Base-by-base conservation (phyloP, 768 basidiomycete genomes). In the Auriscalpium microsporum region DNA sequence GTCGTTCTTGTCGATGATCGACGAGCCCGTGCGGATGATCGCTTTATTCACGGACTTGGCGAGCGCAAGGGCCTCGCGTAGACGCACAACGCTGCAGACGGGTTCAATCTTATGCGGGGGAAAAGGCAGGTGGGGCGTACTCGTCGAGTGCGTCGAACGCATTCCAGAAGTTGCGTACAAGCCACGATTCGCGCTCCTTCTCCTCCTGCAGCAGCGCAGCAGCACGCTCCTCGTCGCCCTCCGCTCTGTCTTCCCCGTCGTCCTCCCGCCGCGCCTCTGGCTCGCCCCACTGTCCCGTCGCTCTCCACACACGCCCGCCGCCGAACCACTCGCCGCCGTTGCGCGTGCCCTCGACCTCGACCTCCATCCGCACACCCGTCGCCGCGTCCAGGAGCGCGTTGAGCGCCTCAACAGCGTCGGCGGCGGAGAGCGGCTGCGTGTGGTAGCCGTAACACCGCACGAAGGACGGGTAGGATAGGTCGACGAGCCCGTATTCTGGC, bases 301-400 rank as follows among this genome's bases (percentile, higher is more conserved):
- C 19, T 70, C 59, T 60, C 94, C 95, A 97, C 8, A 84, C 64
- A 57, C 74, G 79, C 4, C 87, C 86, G 13, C 86, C 83, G 13
- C 92, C 93, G 64, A 97, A 97, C 93, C 94, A 95, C 71, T 97
- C 94, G 3, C 94, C 94, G 11, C 94, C 94, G 55, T 91, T 87
- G 48, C 86, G 77, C 35, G 87, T 80, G 38, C 93, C 92, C 67
- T 94, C 90, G 10, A 87, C 71, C 68, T 96, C 94, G 14, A 98
- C 76, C 64, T 97, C 94, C 70, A 99, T 80, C 47, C 83, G 75
- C n/a, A 95, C 78, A 2, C 96, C 94, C 45, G 82, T 84, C 2
- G 94, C 94, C 13, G 93, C 90, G 62, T 98, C 94, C 33, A 98
- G 70, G 45, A 99, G 75, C 1, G 94, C 90, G 17, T 81, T 77